phyloP scores from a whole-genome alignment of 2,329 filamentous ascomycete species.

The Bipolaris bicolor region DNA sequence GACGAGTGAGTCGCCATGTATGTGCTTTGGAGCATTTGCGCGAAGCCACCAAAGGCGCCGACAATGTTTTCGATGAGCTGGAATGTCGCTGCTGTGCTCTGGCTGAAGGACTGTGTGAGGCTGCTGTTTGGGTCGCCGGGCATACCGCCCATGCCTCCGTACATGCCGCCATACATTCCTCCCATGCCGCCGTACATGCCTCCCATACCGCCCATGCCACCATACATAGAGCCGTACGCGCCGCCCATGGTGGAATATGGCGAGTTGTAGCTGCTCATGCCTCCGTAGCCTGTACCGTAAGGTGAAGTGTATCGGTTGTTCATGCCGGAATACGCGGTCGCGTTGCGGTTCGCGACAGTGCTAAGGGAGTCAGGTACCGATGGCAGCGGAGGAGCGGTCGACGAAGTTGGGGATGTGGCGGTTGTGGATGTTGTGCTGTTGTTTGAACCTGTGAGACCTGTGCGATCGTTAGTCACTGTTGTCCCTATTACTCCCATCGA shows the following conservation, averaged over 20 bases:
- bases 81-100: constrained; percentile 94
- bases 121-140: constrained; percentile 79
- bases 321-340: constrained; percentile 76
- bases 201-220: constrained; percentile 50
- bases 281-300: constrained; percentile 54
- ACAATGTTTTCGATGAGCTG: constrained; percentile 98
- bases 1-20: constrained; percentile 99
- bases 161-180: constrained; percentile 49
- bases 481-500: constrained; percentile 19
- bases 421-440: constrained; percentile 48
- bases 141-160: constrained; percentile 57
- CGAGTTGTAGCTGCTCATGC: constrained; percentile 61
- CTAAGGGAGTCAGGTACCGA: constrained; percentile 79
- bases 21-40: constrained; percentile 98
- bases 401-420: constrained; percentile 47
- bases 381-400: constrained; percentile 72
- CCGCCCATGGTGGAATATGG: constrained; percentile 61
- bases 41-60: constrained; percentile 93
- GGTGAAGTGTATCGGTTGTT: constrained; percentile 61
- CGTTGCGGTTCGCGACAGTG: constrained; percentile 84
- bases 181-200: constrained; percentile 46
- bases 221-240: constrained; percentile 49
- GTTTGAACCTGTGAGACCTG: constrained; percentile 44
- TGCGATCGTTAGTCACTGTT: constrained; percentile 31
- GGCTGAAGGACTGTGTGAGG: constrained; percentile 91